Base-by-base conservation (phyloP, 2,329 filamentous ascomycete species). In the Fusarium graminum region DNA sequence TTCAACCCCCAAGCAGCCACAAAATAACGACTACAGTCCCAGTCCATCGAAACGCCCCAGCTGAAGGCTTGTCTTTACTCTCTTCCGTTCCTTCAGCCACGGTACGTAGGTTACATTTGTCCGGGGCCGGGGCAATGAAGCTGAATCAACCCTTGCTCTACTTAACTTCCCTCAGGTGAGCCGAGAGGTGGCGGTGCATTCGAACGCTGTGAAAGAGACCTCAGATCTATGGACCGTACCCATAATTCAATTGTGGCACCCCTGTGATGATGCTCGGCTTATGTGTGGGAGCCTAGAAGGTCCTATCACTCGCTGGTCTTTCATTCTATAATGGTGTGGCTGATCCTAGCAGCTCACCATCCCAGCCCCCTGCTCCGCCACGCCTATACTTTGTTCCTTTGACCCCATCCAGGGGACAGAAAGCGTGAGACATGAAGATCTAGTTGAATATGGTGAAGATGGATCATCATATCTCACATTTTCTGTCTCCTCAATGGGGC, bases 81-180 rank as follows among this genome's bases (percentile, higher is more conserved):
- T 29, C 47, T 42, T 51, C 39, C 34, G 32, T 45, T 25, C 19
- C 34, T 29, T 57, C 26, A 40, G 51, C 56, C 49, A 50, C 40
- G 32, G 36, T 40, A 42, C 36, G 25, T 36, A 45, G 25, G 46
- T 52, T 43, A 22, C 34, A 50, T 51, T 16, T 38, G 29, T 16
- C 50, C 43, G 55, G 47, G 28, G 46, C 41, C 19, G 65, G 49
- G 52, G 44, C 39, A 63, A 49, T 32, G 38, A 58, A 65, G 60
- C 65, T 68, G 55, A 54, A 38, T 44, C 61, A 68, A 68, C 59
- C 65, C 65, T 51, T 62, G 65, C 55, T 52, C 53, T 36, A 29
- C 28, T 60, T 52, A 60, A 64, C 44, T 62, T 53, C 61, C 65
- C 61, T 68, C 65, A 68, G 65, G 65, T 68, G 65, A 68, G 62